Evolutionary conservation across 768 basidiomycete species (phyloP).

Genomic region (Rhizopogon vinicolor): DNA sequence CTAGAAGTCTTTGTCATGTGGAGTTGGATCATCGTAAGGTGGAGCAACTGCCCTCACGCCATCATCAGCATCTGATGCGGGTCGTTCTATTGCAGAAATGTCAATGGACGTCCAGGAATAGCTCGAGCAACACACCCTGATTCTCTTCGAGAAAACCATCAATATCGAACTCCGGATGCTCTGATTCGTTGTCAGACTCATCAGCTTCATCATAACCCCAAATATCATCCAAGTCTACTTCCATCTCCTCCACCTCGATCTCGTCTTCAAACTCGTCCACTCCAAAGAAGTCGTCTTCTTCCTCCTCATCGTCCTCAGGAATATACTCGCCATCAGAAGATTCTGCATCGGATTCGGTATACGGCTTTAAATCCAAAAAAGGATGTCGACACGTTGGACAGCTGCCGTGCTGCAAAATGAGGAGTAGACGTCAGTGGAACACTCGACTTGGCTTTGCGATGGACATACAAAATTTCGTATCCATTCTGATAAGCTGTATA

Average conservation of each 20-base stretch:
- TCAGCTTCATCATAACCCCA: slow-evolving; percentile 12
- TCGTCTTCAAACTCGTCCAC: slow-evolving; percentile 31
- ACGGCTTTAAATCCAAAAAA: slow-evolving; percentile 51
- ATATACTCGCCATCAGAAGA: slow-evolving; percentile 68
- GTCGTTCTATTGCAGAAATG: background rate
- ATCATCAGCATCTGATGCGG: background rate
- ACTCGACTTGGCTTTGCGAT: background rate
- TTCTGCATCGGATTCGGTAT: slow-evolving; percentile 54
- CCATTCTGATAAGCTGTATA: slow-evolving; percentile 58
- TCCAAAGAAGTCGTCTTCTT: slow-evolving; percentile 39
- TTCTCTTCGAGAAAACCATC: slow-evolving; percentile 13
- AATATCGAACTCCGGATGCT: slow-evolving; percentile 14
- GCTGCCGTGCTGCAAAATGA: slow-evolving; percentile 51
- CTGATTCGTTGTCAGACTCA: slow-evolving; percentile 39
- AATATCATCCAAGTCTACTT: slow-evolving; percentile 20
- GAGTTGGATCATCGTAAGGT: background rate
- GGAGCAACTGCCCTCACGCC: background rate
- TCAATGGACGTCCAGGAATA: background rate
- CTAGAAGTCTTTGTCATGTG: background rate
- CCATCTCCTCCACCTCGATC: slow-evolving; percentile 38
- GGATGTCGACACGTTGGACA: slow-evolving; percentile 64
- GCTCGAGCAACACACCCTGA: background rate
- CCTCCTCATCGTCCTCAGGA: slow-evolving; percentile 44
- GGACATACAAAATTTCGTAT: slow-evolving; percentile 48
- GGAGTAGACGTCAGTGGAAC: slow-evolving; percentile 1